These are phyloP conservation scores for Arabis alpina DNA, from an alignment of 345 rosid species.

Conservation along the genomic window DNA sequence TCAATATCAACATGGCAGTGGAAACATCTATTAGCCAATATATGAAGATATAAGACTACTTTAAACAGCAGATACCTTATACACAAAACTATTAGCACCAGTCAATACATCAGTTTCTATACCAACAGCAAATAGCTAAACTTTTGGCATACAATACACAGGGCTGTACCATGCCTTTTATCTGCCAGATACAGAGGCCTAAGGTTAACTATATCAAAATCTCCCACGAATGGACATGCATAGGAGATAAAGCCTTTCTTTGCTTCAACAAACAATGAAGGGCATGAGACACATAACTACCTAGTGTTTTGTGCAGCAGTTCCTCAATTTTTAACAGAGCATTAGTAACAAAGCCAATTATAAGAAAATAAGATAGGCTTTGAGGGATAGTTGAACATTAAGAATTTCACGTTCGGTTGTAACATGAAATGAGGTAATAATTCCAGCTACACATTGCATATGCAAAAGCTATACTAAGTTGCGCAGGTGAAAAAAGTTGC, in stretches of 20 bases:
- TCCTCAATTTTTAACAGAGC: conserved; percentile 7
- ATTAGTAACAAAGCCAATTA: conserved; percentile 3
- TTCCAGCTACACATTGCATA: conserved; percentile 11
- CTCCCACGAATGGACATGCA: conserved; percentile 18
- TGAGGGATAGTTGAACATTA: conserved; percentile 11
- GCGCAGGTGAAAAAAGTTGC: conserved; percentile 37
- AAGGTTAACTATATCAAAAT: neutral
- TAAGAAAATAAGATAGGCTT: neutral
- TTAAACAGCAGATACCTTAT: conserved; percentile 8
- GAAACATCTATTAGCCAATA: conserved; percentile 24
- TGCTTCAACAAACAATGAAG: conserved; percentile 10
- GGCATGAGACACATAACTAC: conserved; percentile 25
- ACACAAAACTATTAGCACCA: conserved; percentile 19
- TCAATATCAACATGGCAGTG: conserved; percentile 7
- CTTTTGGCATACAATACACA: conserved; percentile 10
- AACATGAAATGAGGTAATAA: conserved; percentile 26
- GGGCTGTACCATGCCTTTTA: conserved; percentile 14
- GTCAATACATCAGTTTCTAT: conserved; percentile 9
- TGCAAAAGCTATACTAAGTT: conserved; percentile 31
- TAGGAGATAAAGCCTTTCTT: too few species aligned
- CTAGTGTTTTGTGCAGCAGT: conserved; percentile 22
- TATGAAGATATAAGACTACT: conserved; percentile 19
- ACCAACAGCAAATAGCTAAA: conserved; percentile 13
- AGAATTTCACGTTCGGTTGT: conserved; percentile 7
- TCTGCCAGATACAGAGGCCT: neutral